Evolutionary conservation across 306 rosid species (phyloP).

Genomic region (Lathyrus aphaca): DNA sequence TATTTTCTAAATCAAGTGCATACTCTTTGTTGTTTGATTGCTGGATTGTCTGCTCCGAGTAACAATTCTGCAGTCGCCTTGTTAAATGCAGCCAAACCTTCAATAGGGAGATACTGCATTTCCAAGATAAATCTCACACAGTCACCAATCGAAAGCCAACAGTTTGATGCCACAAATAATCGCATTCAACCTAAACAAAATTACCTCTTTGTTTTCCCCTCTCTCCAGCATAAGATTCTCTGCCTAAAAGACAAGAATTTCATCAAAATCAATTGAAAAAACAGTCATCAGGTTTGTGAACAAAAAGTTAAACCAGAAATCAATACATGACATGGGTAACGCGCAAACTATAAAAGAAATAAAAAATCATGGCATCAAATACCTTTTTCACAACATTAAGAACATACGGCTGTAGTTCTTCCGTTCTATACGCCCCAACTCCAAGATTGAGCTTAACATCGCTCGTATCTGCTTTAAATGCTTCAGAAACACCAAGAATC

Average conservation of each 20-base stretch:
- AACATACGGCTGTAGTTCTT: slow-evolving; percentile 89
- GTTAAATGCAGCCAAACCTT: slow-evolving; percentile 97
- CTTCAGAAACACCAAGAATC: slow-evolving; percentile 99
- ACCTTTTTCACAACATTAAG: slow-evolving; percentile 94
- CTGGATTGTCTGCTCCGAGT: slow-evolving; percentile 83
- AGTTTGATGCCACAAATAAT: slow-evolving; percentile 32
- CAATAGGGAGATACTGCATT: slow-evolving; percentile 90
- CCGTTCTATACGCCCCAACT: slow-evolving; percentile 94
- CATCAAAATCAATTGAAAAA: slow-evolving; percentile 25
- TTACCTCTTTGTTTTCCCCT: slow-evolving; percentile 96
- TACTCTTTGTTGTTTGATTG: slow-evolving; percentile 78
- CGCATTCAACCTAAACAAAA: slow-evolving; percentile 7
- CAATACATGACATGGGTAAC: background rate
- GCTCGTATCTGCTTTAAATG: slow-evolving; percentile 73
- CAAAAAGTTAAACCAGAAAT: slow-evolving; percentile 27
- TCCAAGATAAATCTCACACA: slow-evolving; percentile 27
- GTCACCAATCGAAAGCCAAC: slow-evolving; percentile 37
- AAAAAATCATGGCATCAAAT: slow-evolving; percentile 22
- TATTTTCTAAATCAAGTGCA: slow-evolving; percentile 27
- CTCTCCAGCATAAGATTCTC: slow-evolving; percentile 89
- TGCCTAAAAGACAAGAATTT: slow-evolving; percentile 51
- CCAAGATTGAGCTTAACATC: slow-evolving; percentile 90
- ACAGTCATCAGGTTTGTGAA: slow-evolving; percentile 2
- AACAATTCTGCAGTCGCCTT: slow-evolving; percentile 89
- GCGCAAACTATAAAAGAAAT: background rate